Conservation (phyloP, 495 filamentous ascomycete species). For the Parmelia sp. region DNA sequence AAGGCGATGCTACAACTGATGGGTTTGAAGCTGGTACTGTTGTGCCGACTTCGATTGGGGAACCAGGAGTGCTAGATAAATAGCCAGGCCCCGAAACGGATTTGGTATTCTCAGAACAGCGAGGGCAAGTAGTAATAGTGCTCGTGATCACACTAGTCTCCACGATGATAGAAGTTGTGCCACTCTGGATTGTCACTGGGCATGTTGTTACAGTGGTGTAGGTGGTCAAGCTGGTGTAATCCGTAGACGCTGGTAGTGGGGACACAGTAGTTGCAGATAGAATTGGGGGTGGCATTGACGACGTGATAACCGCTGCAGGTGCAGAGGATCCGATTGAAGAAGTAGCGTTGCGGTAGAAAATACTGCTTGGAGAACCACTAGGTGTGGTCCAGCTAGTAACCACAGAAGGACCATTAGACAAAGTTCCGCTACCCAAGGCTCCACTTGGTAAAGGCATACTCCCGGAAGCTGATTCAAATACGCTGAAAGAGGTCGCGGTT, state of each 20-base stretch:
- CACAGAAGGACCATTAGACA: not conserved
- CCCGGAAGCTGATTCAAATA: not conserved
- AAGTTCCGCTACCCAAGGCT: not conserved
- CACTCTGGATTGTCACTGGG: slow-evolving; percentile 12
- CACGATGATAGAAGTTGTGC: not conserved
- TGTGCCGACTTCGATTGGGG: not conserved
- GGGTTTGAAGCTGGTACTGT: not conserved
- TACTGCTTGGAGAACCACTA: not conserved
- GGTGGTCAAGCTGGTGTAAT: slow-evolving; percentile 13
- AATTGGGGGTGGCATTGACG: not conserved
- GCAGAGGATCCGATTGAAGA: not conserved
- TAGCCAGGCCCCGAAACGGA: not conserved
- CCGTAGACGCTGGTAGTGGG: not conserved
- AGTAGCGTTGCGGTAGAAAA: not conserved
- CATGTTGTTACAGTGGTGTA: slow-evolving; percentile 8
- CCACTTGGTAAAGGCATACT: not conserved
- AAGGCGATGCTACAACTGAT: not conserved
- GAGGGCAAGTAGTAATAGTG: slow-evolving; percentile 15
- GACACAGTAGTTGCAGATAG: not conserved
- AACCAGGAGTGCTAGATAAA: not conserved
- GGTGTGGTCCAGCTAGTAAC: not conserved
- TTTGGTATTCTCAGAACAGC: not conserved
- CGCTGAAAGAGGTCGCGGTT: not conserved
- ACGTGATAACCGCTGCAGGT: not conserved
- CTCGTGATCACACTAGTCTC: slow-evolving; percentile 6